Evolutionary conservation across 805 yeast genomes (phyloP).

Genomic region (Saccharomycopsis capsularis): DNA sequence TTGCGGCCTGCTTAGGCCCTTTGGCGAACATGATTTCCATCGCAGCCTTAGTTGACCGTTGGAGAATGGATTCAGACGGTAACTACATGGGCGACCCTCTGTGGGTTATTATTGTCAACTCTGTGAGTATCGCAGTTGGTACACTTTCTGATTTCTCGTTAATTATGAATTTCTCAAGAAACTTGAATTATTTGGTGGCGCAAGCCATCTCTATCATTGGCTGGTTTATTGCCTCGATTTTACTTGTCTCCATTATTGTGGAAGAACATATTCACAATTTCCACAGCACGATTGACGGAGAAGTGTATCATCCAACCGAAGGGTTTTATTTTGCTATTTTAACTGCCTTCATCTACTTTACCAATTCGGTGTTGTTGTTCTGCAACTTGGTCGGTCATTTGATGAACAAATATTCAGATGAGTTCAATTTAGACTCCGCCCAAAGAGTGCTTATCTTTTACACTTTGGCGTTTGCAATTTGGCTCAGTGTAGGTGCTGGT

Average conservation of each 20-base stretch:
- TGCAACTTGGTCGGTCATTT: slow-evolving; percentile 59
- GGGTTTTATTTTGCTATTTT: slow-evolving; percentile 78
- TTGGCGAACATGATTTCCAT: slow-evolving; percentile 67
- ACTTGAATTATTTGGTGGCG: slow-evolving; percentile 49
- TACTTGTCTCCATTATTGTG: slow-evolving; percentile 45
- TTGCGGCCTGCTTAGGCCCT: slow-evolving; percentile 76
- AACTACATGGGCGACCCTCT: slow-evolving; percentile 30
- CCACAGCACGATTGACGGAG: slow-evolving; percentile 15
- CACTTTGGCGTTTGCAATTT: slow-evolving; percentile 53
- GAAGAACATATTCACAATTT: slow-evolving; percentile 25
- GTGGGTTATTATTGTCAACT: slow-evolving; percentile 50
- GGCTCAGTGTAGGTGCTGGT: slow-evolving; percentile 70
- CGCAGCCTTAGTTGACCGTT: slow-evolving; percentile 61
- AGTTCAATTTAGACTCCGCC: slow-evolving; percentile 55
- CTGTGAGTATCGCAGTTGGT: slow-evolving; percentile 59
- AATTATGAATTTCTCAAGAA: slow-evolving; percentile 58
- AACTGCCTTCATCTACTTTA: slow-evolving; percentile 55
- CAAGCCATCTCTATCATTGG: slow-evolving; percentile 57
- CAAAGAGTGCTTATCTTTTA: slow-evolving; percentile 73
- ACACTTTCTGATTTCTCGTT: slow-evolving; percentile 61
- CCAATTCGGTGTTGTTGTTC: slow-evolving; percentile 45
- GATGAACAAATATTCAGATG: slow-evolving; percentile 56
- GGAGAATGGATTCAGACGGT: slow-evolving; percentile 41
- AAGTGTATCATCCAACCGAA: slow-evolving; percentile 35
- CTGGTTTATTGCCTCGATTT: slow-evolving; percentile 53